These are phyloP conservation scores for Ambrosiella xylebori DNA, from an alignment of 2,329 filamentous ascomycete genomes.

Conservation along the genomic window DNA sequence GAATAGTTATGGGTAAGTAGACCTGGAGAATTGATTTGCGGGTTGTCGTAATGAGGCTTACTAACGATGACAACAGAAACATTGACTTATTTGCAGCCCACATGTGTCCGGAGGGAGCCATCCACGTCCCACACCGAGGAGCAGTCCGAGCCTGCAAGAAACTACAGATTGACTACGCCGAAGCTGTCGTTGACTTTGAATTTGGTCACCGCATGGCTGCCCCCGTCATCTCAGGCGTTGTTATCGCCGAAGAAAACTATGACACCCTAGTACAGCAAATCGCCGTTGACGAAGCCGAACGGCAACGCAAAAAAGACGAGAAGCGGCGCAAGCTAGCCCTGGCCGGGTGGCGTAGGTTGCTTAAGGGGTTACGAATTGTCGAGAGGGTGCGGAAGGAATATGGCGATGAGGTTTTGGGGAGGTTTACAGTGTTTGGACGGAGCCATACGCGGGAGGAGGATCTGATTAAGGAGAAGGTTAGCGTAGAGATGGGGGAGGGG, in stretches of 20 bases:
- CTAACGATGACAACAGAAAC: constrained; percentile 33
- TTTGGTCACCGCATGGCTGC: constrained; percentile 91
- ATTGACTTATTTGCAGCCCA: constrained; percentile 89
- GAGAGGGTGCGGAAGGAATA: constrained; percentile 64
- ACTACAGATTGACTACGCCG: constrained; percentile 73
- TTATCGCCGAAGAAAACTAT: constrained; percentile 68
- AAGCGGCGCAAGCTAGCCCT: constrained; percentile 62
- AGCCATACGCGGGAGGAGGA: constrained; percentile 9
- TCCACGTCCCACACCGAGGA: constrained; percentile 66
- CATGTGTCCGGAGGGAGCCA: constrained; percentile 74
- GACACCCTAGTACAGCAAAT: constrained; percentile 61
- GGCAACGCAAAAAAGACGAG: constrained; percentile 60
- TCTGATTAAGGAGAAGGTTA: constrained; percentile 12
- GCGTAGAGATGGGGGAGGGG: constrained; percentile 18
- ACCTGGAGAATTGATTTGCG: no score
- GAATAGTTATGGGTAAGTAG: constrained; percentile 58
- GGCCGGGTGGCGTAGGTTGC: constrained; percentile 67
- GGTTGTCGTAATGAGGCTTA: not conserved
- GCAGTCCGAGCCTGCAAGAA: constrained; percentile 67
- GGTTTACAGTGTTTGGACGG: constrained; percentile 10
- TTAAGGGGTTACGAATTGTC: constrained; percentile 70
- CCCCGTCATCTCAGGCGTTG: constrained; percentile 77
- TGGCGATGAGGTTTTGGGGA: constrained; percentile 42
- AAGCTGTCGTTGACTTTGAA: constrained; percentile 91
- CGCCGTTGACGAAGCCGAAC: constrained; percentile 58